Evolutionary conservation across 345 rosid genomes (phyloP), one percentile per base, ranked within the genome.

Genomic region (Gossypium rotundifolium): DNA sequence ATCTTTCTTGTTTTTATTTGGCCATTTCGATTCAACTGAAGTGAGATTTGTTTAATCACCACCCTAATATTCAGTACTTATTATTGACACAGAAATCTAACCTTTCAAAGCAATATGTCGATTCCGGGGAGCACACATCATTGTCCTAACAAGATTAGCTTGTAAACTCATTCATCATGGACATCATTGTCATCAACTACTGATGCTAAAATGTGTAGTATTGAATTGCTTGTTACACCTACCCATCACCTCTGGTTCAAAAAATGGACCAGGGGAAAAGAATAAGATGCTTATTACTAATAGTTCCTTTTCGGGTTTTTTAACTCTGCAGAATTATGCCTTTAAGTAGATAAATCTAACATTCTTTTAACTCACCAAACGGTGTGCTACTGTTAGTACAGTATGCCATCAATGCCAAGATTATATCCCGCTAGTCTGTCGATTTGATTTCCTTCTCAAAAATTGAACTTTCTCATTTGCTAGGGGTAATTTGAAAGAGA

Each of bases 401-500:
- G 58, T 38, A 9, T 38, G 3, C 62, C 14, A 48, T 77, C 51
- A 46, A 58, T 67, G 22, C 60, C 62, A 25, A 14, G 53, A 46
- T 44, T 65, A 33, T 64, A 45, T 70, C 74, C 75, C 68, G 65
- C 25, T 62, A 53, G 20, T 33, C 60, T 59, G 25, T 6, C 25
- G 49, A 27, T 20, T 67, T 48, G 58, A 48, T 73, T 45, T 38
- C 75, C 61, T 75, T 62, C 70, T 63, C 29, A 62, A 65, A 52
- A 80, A 63, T 74, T 57, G 42, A 54, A 58, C 80, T 77, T 80
- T 79, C 25, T 69, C 68, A 81, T 77, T 74, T 83, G 81, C 46
- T 80, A 74, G 83, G 70, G 87, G 77, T 84, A 64, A 81, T 80
- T 61, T 85, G 81, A 81, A 80, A 80, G 86, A 77, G 84, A 83